Evolutionary conservation across 768 basidiomycete species (phyloP), one percentile per base, ranked within the genome.

Genomic region (Tylopilus vinaceipallidus): DNA sequence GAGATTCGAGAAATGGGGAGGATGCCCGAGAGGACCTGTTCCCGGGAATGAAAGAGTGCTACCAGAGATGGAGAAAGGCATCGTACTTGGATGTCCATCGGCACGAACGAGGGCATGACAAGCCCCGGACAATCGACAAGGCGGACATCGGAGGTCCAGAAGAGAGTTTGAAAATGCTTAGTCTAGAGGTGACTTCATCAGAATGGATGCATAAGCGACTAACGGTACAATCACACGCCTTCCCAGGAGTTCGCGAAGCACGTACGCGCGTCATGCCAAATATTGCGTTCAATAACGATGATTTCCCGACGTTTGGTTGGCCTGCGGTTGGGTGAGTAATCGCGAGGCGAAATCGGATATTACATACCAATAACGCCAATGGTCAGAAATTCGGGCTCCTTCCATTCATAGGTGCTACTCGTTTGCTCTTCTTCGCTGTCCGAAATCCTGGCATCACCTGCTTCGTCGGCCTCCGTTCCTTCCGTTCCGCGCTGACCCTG

Each of bases 261-360:
- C 82, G 79, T 4, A 97, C 94, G 65, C 80, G 85, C 41, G 75
- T 78, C 19, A 73, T 69, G 24, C 90, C 93, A 61, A 98, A 91
- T 17, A 98, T 73, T 5, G 95, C 94, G 63, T 98, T 98, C 45
- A 98, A 70, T 5, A 97, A 71, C 0, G 90, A 92, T 1, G 91
- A 93, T 67, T 98, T 98, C 10, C 95, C 95, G 34, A 95, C 93
- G 64, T 98, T 98, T 13, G n/a, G n/a, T n/a, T n/a, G n/a, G n/a
- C n/a, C n/a, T n/a, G n/a, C n/a, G n/a, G n/a, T n/a, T n/a, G 95
- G 95, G 62, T 95, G 92, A 30, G n/a, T n/a, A n/a, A n/a, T n/a
- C n/a, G 20, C 14, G 50, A 26, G 17, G 39, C 2, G 9, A n/a
- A n/a, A n/a, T 26, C 12, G 12, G 12, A 11, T 10, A 11, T 1